Base-by-base conservation (phyloP, 2,329 filamentous ascomycete genomes). In the Neoascochyta sp. region DNA sequence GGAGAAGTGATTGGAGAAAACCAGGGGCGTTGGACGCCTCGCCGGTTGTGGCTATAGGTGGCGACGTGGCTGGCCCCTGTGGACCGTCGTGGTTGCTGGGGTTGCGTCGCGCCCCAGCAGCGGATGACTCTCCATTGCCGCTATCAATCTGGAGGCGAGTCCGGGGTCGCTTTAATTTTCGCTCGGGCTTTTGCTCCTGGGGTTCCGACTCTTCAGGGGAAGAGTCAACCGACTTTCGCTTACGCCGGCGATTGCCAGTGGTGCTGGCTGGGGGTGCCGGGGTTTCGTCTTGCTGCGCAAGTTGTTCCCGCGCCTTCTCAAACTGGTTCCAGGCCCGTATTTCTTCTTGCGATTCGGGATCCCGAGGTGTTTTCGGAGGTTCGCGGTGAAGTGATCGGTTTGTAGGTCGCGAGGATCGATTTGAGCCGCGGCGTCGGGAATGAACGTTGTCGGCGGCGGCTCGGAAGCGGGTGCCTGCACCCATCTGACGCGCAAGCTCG, bases 271-370 rank as follows among this genome's bases (percentile, higher is more conserved):
- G 44, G 10, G 51, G 36, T 16, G 50, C 30, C 18, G 50, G 36
- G 3, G 30, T 39, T 16, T 34, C 46, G 7, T 50, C 50, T 10
- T 42, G 29, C 27, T 57, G 51, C 7, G 47, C 48, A n/a, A 58
- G 43, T 63, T 39, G 74, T 39, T 89, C 82, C 43, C 86, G 76
- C 23, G 86, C 88, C 59, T 82, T 85, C 47, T 95, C 89, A 41
- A 96, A 81, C 12, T 85, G 87, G 41, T 88, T 86, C 92, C 90
- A 95, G 4, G 90, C 87, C 35, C 80, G 75, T 31, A 83, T 73
- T 61, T 94, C 88, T 47, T 95, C 88, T 22, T 81, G 68, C 6
- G 83, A 84, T 61, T 93, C 85, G 20, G 78, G 77, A 22, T 79
- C 74, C 18, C 75, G 75, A 10, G 64, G 66, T n/a, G 54, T 49